phyloP scores from a whole-genome alignment of 2,329 filamentous ascomycete genomes.

The Tolypocladium inflatum region DNA sequence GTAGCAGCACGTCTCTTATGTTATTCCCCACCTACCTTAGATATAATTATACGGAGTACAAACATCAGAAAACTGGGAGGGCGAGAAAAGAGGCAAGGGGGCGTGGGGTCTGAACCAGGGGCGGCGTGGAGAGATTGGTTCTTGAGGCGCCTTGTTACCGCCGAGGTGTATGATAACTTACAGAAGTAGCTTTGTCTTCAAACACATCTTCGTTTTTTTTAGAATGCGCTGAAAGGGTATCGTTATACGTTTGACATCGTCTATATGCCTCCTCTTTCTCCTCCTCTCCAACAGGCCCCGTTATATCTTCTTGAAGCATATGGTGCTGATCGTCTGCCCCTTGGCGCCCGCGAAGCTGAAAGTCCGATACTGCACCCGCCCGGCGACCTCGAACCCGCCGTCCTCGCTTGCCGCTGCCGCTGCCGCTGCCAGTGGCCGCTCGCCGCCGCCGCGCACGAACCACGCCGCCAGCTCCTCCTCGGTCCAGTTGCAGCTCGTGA shows the following conservation, averaged over 20 bases:
- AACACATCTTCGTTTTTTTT: background rate
- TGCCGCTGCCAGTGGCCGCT: background rate
- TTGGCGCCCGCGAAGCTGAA: slow-evolving; percentile 86
- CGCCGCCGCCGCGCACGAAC: slow-evolving; percentile 45
- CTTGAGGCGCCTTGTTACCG: background rate
- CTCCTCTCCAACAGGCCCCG: background rate
- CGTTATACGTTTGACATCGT: background rate
- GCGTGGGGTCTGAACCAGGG: background rate
- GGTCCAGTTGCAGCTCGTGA: slow-evolving; percentile 98
- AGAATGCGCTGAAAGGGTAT: background rate
- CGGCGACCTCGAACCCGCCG: slow-evolving; percentile 48
- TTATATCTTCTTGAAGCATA: slow-evolving; percentile 60
- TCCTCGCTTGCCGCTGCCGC: slow-evolving; percentile 11
- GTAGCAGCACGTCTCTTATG: background rate
- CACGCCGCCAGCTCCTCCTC: slow-evolving; percentile 73
- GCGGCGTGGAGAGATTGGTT: background rate
- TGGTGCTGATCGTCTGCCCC: slow-evolving; percentile 79
- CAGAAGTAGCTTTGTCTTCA: background rate
- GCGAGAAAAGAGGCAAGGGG: too few relatives aligned
- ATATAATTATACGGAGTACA: too few relatives aligned
- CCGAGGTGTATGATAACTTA: background rate
- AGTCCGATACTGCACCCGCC: slow-evolving; percentile 67
- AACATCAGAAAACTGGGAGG: background rate
- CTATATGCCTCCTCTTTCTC: background rate
- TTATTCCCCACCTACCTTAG: background rate